These are phyloP conservation scores for Lichtheimia ornata DNA, from an alignment of 371 early-diverging fungal species.

Conservation along the genomic window DNA sequence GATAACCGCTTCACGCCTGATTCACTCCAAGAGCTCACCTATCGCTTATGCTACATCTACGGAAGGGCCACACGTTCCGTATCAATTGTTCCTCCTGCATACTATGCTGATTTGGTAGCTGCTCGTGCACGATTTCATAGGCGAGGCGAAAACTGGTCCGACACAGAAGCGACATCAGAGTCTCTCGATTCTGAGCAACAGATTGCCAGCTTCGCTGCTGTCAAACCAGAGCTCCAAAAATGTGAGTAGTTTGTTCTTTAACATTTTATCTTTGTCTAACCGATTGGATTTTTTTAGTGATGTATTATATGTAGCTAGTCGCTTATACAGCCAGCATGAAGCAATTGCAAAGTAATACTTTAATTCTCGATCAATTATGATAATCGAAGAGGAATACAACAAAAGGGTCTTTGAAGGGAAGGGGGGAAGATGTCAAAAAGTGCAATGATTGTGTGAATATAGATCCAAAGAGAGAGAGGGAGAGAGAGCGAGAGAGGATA, in stretches of 20 bases:
- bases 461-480: too few relatives aligned
- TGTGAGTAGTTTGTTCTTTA: not conserved
- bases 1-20: constrained; percentile 84
- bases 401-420: too few relatives aligned
- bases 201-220: constrained; percentile 44
- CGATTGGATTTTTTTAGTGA: constrained; percentile 10
- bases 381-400: too few relatives aligned
- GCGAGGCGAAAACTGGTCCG: constrained; percentile 53
- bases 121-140: constrained; percentile 82
- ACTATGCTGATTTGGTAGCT: constrained; percentile 91
- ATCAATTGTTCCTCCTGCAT: constrained; percentile 82
- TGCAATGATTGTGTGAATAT: too few relatives aligned
- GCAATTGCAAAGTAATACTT: too few relatives aligned
- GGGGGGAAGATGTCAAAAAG: too few relatives aligned
- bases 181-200: constrained; percentile 41
- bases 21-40: constrained; percentile 79
- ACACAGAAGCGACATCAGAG: constrained; percentile 47
- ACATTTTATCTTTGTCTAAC: not conserved
- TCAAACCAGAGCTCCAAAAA: constrained; percentile 40
- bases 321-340: too few relatives aligned
- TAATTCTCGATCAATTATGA: too few relatives aligned
- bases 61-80: constrained; percentile 85
- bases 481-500: too few relatives aligned
- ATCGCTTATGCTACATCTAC: constrained; percentile 88
- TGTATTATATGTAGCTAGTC: constrained; percentile 30